Evolutionary conservation across 306 rosid genomes (phyloP).

Genomic region (Trifolium dubium): DNA sequence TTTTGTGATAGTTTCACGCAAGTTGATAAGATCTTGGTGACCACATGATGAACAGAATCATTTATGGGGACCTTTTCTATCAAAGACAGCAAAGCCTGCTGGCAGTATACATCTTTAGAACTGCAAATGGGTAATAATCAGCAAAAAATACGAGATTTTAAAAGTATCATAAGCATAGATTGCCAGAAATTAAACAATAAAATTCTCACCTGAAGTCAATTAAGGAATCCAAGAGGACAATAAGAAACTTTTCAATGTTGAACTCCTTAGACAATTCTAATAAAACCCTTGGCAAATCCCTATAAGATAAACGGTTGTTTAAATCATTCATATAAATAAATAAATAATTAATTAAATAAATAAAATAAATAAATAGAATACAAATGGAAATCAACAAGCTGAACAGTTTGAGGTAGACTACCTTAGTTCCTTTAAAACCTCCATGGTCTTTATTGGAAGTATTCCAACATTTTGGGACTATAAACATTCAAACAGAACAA

Average conservation of each 20-base stretch:
- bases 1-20: slow-evolving; percentile 67
- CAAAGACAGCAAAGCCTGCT: slow-evolving; percentile 65
- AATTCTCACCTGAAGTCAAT: slow-evolving; percentile 72
- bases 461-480: slow-evolving; percentile 74
- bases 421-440: slow-evolving; percentile 74
- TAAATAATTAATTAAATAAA: background rate
- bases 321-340: slow-evolving; percentile 23
- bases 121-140: slow-evolving; percentile 57
- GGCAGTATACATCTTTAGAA: slow-evolving; percentile 65
- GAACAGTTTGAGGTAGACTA: slow-evolving; percentile 42
- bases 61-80: slow-evolving; percentile 66
- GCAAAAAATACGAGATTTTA: slow-evolving; percentile 32
- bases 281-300: slow-evolving; percentile 70
- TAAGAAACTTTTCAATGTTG: slow-evolving; percentile 75
- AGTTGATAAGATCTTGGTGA: slow-evolving; percentile 60
- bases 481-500: slow-evolving; percentile 36
- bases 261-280: slow-evolving; percentile 69
- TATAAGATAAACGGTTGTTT: slow-evolving; percentile 44
- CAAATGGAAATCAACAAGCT: slow-evolving; percentile 21
- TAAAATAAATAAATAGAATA: background rate
- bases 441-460: slow-evolving; percentile 73
- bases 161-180: slow-evolving; percentile 17
- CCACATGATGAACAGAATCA: slow-evolving; percentile 58
- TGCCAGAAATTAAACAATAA: slow-evolving; percentile 20
- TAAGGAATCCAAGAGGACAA: slow-evolving; percentile 74